Percentiles rank a stretch among this genome's conserved stretches.
These are phyloP conservation scores for Dissophora globulifera DNA, from an alignment of 192 early-diverging fungal species.

Conservation along the genomic window DNA sequence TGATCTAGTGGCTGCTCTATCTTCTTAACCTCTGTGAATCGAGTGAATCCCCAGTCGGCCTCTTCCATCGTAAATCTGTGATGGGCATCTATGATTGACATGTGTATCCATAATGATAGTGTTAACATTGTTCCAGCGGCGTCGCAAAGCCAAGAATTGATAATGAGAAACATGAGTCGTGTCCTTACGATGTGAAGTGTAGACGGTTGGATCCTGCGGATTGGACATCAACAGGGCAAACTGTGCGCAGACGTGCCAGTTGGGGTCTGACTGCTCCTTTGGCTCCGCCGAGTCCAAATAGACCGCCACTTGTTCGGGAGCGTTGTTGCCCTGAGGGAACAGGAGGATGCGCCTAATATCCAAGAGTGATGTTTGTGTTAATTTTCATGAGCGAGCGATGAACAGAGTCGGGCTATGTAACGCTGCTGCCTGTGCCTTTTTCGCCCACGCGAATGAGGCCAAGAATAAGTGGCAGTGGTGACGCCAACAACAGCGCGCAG, in stretches of 20 bases:
- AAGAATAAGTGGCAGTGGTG: too few relatives aligned
- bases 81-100: slow-evolving; percentile 63
- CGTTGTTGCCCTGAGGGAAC: slow-evolving; percentile 90
- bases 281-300: slow-evolving; percentile 90
- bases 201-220: slow-evolving; percentile 67
- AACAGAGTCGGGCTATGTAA: too few relatives aligned
- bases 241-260: slow-evolving; percentile 86
- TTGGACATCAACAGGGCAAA: slow-evolving; percentile 86
- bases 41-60: slow-evolving; percentile 96
- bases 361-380: too few relatives aligned
- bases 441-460: too few relatives aligned
- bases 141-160: background rate
- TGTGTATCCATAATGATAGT: too few relatives aligned
- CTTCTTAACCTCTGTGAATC: slow-evolving; percentile 68
- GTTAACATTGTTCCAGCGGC: too few relatives aligned
- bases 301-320: slow-evolving; percentile 74
- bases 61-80: slow-evolving; percentile 88
- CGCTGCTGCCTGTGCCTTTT: too few relatives aligned
- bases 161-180: background rate
- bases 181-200: slow-evolving; percentile 26
- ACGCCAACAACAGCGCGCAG: too few relatives aligned
- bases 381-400: too few relatives aligned
- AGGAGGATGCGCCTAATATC: slow-evolving; percentile 90
- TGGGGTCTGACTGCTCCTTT: slow-evolving; percentile 55
- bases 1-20: slow-evolving; percentile 71